Conservation (phyloP, 352 stramenopile genomes). For the Phytophthora kernoviae region DNA sequence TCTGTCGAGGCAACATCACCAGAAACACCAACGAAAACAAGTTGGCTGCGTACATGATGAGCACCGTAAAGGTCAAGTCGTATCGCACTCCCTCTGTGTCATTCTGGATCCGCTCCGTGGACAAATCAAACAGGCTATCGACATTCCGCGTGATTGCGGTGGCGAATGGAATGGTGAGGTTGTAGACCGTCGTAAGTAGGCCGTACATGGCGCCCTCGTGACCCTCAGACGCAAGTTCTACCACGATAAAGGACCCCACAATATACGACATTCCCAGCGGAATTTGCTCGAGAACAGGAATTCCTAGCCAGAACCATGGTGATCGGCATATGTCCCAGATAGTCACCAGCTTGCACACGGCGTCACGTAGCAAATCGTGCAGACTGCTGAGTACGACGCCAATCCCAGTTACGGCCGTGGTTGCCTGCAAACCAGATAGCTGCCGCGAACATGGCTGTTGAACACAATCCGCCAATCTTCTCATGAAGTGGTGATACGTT, state of each 20-base stretch:
- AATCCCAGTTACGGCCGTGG: slow-evolving; percentile 62
- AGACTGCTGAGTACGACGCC: slow-evolving; percentile 40
- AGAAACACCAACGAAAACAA: slow-evolving; percentile 57
- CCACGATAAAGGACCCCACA: slow-evolving; percentile 58
- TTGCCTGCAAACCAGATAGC: slow-evolving; percentile 58
- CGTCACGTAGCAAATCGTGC: slow-evolving; percentile 45
- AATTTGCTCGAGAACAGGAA: slow-evolving; percentile 52
- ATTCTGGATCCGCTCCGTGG: slow-evolving; percentile 53
- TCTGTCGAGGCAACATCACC: slow-evolving; percentile 61
- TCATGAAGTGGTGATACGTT: slow-evolving; percentile 43
- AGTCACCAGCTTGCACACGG: slow-evolving; percentile 42
- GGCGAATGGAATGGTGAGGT: slow-evolving; percentile 52
- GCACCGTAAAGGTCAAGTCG: slow-evolving; percentile 51
- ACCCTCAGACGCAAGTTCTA: slow-evolving; percentile 59
- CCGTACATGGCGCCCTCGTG: slow-evolving; percentile 71
- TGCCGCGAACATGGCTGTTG: slow-evolving; percentile 36
- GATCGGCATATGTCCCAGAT: slow-evolving; percentile 60
- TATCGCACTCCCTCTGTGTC: slow-evolving; percentile 42
- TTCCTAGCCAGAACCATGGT: slow-evolving; percentile 55
- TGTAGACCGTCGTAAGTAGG: slow-evolving; percentile 63
- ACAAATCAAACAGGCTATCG: slow-evolving; percentile 47
- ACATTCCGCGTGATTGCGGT: slow-evolving; percentile 51
- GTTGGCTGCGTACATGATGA: slow-evolving; percentile 63
- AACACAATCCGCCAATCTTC: slow-evolving; percentile 42
- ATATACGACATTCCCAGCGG: slow-evolving; percentile 59